Conservation (phyloP, 176 grass and related monocot species). For the Pontederia crassipes region DNA sequence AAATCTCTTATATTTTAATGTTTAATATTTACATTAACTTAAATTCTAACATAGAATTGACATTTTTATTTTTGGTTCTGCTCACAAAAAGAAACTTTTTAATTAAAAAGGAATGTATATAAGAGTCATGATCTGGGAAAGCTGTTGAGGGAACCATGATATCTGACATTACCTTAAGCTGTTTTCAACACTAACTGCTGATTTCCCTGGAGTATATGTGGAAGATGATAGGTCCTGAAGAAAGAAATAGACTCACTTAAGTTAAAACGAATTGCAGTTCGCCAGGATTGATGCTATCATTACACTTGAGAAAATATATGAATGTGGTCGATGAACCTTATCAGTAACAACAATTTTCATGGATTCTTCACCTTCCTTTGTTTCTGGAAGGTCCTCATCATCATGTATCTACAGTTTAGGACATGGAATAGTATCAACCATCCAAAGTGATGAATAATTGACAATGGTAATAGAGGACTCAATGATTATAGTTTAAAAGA, state of each 20-base stretch:
- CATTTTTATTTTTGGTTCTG: too few species aligned
- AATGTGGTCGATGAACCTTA: slow-evolving; percentile 33
- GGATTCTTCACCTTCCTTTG: slow-evolving; percentile 79
- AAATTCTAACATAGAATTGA: too few species aligned
- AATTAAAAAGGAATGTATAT: too few species aligned
- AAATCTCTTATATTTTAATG: too few species aligned
- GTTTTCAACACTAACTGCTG: slow-evolving; percentile 35
- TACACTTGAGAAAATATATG: neutral
- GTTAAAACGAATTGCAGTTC: neutral
- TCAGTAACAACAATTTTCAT: slow-evolving; percentile 32
- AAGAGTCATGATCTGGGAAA: too few species aligned
- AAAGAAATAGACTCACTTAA: neutral
- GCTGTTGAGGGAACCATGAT: too few species aligned
- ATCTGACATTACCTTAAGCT: slow-evolving; percentile 32
- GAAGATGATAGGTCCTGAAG: slow-evolving; percentile 49
- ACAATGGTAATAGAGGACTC: neutral
- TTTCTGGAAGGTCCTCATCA: slow-evolving; percentile 64
- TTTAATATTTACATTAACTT: too few species aligned
- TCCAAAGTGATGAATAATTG: too few species aligned
- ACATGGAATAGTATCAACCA: neutral
- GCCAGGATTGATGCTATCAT: too few species aligned
- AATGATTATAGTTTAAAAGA: slow-evolving; percentile 14
- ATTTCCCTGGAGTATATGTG: slow-evolving; percentile 41
- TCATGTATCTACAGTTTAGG: slow-evolving; percentile 32
- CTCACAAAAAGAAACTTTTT: too few species aligned